Percentiles rank a stretch among this genome's conserved stretches.
These are phyloP conservation scores for Aspergillus japonicus DNA, from an alignment of 2,329 filamentous ascomycete genomes.

Conservation along the genomic window DNA sequence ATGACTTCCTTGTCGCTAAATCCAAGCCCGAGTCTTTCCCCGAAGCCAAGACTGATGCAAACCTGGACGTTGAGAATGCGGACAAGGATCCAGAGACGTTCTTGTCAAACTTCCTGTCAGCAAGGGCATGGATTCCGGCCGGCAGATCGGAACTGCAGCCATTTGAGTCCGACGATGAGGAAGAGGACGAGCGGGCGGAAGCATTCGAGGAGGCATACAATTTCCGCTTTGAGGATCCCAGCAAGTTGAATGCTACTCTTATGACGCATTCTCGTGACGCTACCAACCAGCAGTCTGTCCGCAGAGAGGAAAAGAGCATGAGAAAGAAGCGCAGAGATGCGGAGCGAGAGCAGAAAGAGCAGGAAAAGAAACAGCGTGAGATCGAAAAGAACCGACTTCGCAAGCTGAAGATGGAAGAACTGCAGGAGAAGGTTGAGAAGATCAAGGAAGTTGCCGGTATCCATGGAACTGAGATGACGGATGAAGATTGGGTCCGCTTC, in stretches of 20 bases:
- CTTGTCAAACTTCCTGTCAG: constrained; percentile 92
- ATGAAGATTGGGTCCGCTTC: constrained; percentile 81
- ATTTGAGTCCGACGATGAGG: constrained; percentile 89
- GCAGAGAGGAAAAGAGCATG: constrained; percentile 75
- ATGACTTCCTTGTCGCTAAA: constrained; percentile 74
- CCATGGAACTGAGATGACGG: constrained; percentile 62
- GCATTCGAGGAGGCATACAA: constrained; percentile 93
- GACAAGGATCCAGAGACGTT: constrained; percentile 89
- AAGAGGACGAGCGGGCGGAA: constrained; percentile 72
- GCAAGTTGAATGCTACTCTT: constrained; percentile 81
- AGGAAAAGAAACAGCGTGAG: constrained; percentile 70
- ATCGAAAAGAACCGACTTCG: constrained; percentile 80
- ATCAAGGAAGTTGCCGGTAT: constrained; percentile 88
- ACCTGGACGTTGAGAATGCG: constrained; percentile 69
- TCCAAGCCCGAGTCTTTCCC: constrained; percentile 41
- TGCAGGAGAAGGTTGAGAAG: constrained; percentile 79
- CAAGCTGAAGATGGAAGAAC: constrained; percentile 86
- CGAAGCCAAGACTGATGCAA: constrained; percentile 48
- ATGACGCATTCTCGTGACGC: constrained; percentile 87
- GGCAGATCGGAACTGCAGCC: constrained; percentile 69
- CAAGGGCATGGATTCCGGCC: constrained; percentile 80
- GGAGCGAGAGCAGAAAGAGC: constrained; percentile 74
- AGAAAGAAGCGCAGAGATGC: constrained; percentile 76
- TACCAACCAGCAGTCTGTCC: constrained; percentile 76
- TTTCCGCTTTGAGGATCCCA: constrained; percentile 89